These are phyloP conservation scores for thale cress (Arabidopsis thaliana) DNA, from an alignment of 345 rosid species.

Conservation along the genomic window DNA sequence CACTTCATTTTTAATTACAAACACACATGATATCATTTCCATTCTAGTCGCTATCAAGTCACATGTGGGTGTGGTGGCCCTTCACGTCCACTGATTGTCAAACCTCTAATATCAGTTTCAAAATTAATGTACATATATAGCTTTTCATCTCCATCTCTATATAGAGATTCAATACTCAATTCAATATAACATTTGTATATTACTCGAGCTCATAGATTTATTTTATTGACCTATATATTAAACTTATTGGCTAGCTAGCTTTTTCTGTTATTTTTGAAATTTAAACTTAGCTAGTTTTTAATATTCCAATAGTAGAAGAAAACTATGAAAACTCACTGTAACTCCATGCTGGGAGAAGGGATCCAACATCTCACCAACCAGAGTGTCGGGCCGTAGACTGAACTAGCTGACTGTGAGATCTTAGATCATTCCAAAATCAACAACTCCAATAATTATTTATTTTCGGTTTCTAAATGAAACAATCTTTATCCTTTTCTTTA, in stretches of 20 bases:
- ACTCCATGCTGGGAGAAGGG: neutral
- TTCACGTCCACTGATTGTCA: constrained; percentile 30
- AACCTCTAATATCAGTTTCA: constrained; percentile 8
- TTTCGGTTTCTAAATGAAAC: neutral
- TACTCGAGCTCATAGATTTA: neutral
- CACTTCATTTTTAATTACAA: constrained; percentile 37
- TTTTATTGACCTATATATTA: neutral
- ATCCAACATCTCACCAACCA: constrained; percentile 17
- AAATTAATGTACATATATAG: neutral
- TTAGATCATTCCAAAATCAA: constrained; percentile 10
- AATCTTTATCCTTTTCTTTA: neutral
- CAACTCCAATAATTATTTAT: neutral
- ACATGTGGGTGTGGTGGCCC: constrained; percentile 49
- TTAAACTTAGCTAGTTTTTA: neutral
- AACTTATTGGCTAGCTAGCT: too few relatives aligned
- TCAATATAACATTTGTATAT: neutral
- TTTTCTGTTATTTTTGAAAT: too few relatives aligned
- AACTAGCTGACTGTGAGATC: constrained; percentile 5
- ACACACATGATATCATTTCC: constrained; percentile 35
- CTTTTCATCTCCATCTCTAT: constrained; percentile 5
- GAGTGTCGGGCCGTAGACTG: constrained; percentile 14
- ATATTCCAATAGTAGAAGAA: neutral
- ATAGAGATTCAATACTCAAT: neutral
- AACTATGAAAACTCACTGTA: neutral
- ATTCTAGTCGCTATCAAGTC: constrained; percentile 37